Conservation (phyloP, 2,329 filamentous ascomycete species). For the Lecanosticta acicola region DNA sequence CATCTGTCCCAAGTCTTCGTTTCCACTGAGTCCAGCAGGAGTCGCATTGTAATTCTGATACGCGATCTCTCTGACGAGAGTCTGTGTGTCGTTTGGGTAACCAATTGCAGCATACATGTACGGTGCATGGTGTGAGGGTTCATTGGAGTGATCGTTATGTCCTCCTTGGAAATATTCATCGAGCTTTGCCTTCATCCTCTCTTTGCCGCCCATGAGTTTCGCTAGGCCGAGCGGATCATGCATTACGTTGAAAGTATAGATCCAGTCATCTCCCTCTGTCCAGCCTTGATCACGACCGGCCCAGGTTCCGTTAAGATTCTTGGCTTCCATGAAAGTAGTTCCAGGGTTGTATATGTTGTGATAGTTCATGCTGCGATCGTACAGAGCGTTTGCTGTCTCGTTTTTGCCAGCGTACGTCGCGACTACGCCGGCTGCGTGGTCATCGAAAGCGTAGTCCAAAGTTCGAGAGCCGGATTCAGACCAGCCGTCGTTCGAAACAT, state of each 20-base stretch:
- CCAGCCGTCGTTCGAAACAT: conserved; percentile 47
- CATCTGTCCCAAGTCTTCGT: conserved; percentile 49
- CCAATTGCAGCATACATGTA: conserved; percentile 45
- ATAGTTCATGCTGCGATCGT: conserved; percentile 39
- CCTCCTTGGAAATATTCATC: conserved; percentile 43
- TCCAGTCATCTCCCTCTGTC: conserved; percentile 48
- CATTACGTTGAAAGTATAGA: conserved; percentile 48
- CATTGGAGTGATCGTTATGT: conserved; percentile 46
- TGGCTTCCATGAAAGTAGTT: conserved; percentile 45
- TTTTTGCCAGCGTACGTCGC: conserved; percentile 35
- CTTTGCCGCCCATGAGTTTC: conserved; percentile 35
- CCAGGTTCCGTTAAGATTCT: conserved; percentile 45
- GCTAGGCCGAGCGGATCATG: conserved; percentile 43
- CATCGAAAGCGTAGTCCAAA: conserved; percentile 46
- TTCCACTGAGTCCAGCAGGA: conserved; percentile 42
- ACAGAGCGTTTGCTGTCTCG: conserved; percentile 30
- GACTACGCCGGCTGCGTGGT: conserved; percentile 42
- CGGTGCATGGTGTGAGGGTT: conserved; percentile 46
- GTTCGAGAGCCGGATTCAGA: conserved; percentile 44
- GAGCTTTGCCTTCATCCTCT: conserved; percentile 39
- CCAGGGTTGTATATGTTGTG: conserved; percentile 40
- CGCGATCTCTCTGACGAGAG: conserved; percentile 36
- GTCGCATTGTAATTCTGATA: conserved; percentile 44
- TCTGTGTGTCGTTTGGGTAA: conserved; percentile 36
- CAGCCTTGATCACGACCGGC: conserved; percentile 42